A percentile compares a stretch with the other conserved stretches of the same genome.
phyloP scores from a whole-genome alignment of 495 filamentous ascomycete genomes.

The Penicillium psychrofluorescens region DNA sequence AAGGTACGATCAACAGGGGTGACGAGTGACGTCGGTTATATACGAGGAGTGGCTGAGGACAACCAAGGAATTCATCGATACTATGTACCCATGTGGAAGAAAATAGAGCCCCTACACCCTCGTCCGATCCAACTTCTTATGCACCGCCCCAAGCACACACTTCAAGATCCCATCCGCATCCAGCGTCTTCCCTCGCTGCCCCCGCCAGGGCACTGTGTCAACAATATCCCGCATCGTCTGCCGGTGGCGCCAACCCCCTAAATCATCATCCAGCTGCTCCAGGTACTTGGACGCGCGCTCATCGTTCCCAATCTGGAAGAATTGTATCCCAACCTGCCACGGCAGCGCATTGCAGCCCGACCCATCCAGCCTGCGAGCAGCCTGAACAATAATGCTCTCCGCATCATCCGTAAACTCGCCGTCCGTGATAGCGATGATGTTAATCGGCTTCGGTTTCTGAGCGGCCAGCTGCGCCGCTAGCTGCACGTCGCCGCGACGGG shows the following conservation, averaged over 20 bases:
- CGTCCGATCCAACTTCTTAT: conserved; percentile 33
- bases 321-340: conserved; percentile 91
- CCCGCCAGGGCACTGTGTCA: conserved; percentile 77
- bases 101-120: conserved; percentile 6
- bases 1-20: too few species aligned
- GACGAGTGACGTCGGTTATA: too few species aligned
- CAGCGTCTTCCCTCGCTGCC: conserved; percentile 30
- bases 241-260: conserved; percentile 43
- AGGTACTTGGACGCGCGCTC: conserved; percentile 54
- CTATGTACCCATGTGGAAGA: too few species aligned
- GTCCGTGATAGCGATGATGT: conserved; percentile 92
- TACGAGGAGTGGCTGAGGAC: too few species aligned
- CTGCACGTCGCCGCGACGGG: too few species aligned
- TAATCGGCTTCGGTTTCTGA: conserved; percentile 58
- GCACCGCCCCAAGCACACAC: conserved; percentile 69
- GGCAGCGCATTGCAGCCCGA: conserved; percentile 55
- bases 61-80: too few species aligned
- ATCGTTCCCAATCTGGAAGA: conserved; percentile 91
- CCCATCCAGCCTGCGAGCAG: conserved; percentile 63
- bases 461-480: too few species aligned
- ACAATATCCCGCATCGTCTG: conserved; percentile 77
- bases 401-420: conserved; percentile 79
- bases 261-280: conserved; percentile 69
- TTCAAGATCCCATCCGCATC: conserved; percentile 73
- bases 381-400: conserved; percentile 59